Evolutionary conservation across 148 eudicot species (phyloP).

Genomic region (Suaeda aralocaspica): DNA sequence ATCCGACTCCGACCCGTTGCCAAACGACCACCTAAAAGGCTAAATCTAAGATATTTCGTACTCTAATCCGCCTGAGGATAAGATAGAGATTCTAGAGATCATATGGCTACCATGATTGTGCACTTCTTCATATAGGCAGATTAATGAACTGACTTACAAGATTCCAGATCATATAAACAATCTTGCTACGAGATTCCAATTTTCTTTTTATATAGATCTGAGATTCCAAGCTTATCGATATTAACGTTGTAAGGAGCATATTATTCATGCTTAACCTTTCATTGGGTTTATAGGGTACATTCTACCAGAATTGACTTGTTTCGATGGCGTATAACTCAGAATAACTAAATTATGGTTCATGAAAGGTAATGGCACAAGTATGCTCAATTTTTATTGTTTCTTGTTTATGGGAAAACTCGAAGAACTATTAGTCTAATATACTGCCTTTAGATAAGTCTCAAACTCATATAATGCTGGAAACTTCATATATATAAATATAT

Average conservation of each 20-base stretch:
- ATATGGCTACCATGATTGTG: too few species aligned
- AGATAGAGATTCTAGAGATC: too few species aligned
- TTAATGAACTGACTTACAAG: not conserved
- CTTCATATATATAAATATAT: too few species aligned
- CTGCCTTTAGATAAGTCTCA: too few species aligned
- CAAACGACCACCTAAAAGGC: too few species aligned
- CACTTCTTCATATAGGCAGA: not conserved
- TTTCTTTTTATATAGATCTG: not conserved
- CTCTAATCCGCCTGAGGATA: too few species aligned
- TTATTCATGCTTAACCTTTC: not conserved
- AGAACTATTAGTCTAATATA: too few species aligned
- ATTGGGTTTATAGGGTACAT: not conserved
- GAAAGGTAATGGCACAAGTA: not conserved
- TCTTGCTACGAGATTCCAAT: not conserved
- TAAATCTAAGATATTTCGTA: too few species aligned
- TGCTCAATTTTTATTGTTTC: not conserved
- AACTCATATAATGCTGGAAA: too few species aligned
- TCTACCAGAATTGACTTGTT: not conserved
- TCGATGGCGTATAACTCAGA: not conserved
- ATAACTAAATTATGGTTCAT: not conserved
- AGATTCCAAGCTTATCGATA: not conserved
- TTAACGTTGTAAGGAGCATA: not conserved
- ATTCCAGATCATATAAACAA: constrained; percentile 3
- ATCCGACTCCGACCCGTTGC: too few species aligned
- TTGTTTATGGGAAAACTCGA: too few species aligned